phyloP scores from a whole-genome alignment of 352 stramenopile genomes.

The Pythium phragmiticola region DNA sequence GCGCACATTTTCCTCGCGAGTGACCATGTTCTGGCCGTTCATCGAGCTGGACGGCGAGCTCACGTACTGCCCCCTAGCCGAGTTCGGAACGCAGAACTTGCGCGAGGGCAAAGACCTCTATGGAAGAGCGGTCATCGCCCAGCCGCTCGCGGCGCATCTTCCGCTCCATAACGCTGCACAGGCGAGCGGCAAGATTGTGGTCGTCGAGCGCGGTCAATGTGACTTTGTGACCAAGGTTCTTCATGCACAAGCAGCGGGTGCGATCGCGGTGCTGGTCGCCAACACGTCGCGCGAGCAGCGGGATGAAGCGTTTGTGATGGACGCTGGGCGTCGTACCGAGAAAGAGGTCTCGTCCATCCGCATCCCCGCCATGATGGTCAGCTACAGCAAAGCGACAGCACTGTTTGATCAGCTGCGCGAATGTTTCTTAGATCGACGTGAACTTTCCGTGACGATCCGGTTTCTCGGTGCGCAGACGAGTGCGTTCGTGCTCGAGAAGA shows the following conservation, averaged over 20 bases:
- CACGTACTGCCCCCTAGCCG: slow-evolving; percentile 64
- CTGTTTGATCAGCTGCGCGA: slow-evolving; percentile 59
- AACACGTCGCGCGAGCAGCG: slow-evolving; percentile 38
- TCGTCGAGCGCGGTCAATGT: slow-evolving; percentile 66
- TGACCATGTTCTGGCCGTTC: slow-evolving; percentile 71
- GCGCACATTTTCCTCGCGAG: not conserved
- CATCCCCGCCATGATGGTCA: slow-evolving; percentile 68
- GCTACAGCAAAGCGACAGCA: slow-evolving; percentile 35
- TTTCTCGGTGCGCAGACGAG: slow-evolving; percentile 58
- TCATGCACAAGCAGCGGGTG: slow-evolving; percentile 64
- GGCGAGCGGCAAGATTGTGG: slow-evolving; percentile 50
- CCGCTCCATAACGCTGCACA: slow-evolving; percentile 51
- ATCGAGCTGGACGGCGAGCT: slow-evolving; percentile 55
- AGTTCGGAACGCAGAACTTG: slow-evolving; percentile 48
- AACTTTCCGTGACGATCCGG: slow-evolving; percentile 48
- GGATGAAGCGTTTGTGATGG: slow-evolving; percentile 68
- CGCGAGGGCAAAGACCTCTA: slow-evolving; percentile 54
- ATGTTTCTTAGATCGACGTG: slow-evolving; percentile 40
- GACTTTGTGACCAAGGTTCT: slow-evolving; percentile 80
- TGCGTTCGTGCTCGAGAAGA: slow-evolving; percentile 47
- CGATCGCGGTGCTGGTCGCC: slow-evolving; percentile 63
- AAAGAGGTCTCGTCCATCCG: slow-evolving; percentile 31
- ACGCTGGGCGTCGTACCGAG: slow-evolving; percentile 38
- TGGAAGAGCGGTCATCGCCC: slow-evolving; percentile 48
- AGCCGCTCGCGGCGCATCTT: slow-evolving; percentile 52